Evolutionary conservation across 2,329 filamentous ascomycete species (phyloP).

Genomic region (Zasmidium angulare): DNA sequence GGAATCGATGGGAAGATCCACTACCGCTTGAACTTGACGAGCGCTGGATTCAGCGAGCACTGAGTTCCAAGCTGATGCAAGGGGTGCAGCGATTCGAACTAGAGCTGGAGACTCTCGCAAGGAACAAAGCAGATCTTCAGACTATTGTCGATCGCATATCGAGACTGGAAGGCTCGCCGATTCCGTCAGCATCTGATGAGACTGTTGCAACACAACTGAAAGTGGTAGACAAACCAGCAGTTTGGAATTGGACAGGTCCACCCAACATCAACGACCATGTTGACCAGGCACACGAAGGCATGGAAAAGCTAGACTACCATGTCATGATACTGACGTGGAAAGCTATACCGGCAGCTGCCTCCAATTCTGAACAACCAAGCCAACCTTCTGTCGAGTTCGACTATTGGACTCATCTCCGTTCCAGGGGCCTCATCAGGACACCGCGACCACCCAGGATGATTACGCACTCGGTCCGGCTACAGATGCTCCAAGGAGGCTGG

Average conservation of each 20-base stretch:
- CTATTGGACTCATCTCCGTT: not conserved
- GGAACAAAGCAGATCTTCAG: conserved; percentile 48
- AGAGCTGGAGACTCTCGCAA: conserved; percentile 49
- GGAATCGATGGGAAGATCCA: conserved; percentile 38
- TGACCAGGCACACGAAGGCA: conserved; percentile 47
- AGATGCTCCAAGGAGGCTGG: conserved; percentile 1
- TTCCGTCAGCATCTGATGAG: not conserved
- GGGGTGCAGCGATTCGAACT: conserved; percentile 20
- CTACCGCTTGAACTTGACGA: conserved; percentile 26
- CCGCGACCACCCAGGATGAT: conserved; percentile 3
- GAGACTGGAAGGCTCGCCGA: conserved; percentile 26
- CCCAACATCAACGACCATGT: conserved; percentile 41
- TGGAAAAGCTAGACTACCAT: conserved; percentile 46
- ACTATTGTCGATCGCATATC: conserved; percentile 39
- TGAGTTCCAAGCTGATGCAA: conserved; percentile 33
- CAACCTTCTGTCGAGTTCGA: not conserved
- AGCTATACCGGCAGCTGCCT: not conserved
- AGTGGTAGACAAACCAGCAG: conserved; percentile 18
- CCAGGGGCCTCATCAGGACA: not conserved
- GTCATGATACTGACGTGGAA: conserved; percentile 43
- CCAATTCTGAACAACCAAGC: not conserved
- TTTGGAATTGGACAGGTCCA: conserved; percentile 47
- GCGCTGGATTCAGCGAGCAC: conserved; percentile 25
- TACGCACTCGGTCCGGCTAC: not conserved
- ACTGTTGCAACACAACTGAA: conserved; percentile 11